phyloP scores from a whole-genome alignment of 208 protist genomes.

The Trypanosoma vivax region DNA sequence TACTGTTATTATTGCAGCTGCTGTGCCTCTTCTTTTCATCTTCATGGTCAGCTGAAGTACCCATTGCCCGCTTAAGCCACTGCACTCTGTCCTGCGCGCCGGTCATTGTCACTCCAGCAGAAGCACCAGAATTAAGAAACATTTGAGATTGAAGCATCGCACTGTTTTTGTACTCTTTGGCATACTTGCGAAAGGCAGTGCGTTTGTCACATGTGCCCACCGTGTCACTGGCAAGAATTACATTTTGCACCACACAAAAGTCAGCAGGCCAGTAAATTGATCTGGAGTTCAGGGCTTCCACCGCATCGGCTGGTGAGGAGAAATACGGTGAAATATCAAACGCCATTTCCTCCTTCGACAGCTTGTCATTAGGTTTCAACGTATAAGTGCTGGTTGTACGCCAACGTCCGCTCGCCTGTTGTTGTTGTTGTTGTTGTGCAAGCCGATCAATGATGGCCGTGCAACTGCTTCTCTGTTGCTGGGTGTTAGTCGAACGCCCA shows the following conservation, averaged over 20 bases:
- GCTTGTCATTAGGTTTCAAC: constrained; percentile 73
- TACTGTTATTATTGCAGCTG: too few species aligned
- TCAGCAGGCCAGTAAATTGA: constrained; percentile 71
- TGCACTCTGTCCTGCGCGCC: constrained; percentile 3
- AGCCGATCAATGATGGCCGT: constrained; percentile 29
- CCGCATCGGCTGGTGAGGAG: constrained; percentile 33
- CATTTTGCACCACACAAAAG: constrained; percentile 70
- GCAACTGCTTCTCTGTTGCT: constrained; percentile 6
- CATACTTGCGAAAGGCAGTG: constrained; percentile 63
- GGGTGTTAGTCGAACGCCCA: background rate
- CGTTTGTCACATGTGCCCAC: constrained; percentile 55
- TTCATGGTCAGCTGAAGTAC: background rate
- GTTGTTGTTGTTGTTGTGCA: constrained; percentile 31
- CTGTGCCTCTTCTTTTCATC: background rate
- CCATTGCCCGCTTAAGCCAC: constrained; percentile 9
- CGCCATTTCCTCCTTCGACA: constrained; percentile 34
- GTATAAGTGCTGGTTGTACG: constrained; percentile 39
- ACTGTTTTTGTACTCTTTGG: constrained; percentile 53
- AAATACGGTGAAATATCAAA: constrained; percentile 71
- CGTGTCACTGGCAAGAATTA: constrained; percentile 56
- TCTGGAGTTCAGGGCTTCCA: constrained; percentile 65
- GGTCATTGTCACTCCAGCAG: background rate
- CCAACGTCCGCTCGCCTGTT: constrained; percentile 41
- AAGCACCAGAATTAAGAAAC: constrained; percentile 5
- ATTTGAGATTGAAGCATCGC: constrained; percentile 12